Percentiles rank a stretch among this genome's conserved stretches.
phyloP scores from a whole-genome alignment of 495 filamentous ascomycete species.

The Aspergillus indologenus region DNA sequence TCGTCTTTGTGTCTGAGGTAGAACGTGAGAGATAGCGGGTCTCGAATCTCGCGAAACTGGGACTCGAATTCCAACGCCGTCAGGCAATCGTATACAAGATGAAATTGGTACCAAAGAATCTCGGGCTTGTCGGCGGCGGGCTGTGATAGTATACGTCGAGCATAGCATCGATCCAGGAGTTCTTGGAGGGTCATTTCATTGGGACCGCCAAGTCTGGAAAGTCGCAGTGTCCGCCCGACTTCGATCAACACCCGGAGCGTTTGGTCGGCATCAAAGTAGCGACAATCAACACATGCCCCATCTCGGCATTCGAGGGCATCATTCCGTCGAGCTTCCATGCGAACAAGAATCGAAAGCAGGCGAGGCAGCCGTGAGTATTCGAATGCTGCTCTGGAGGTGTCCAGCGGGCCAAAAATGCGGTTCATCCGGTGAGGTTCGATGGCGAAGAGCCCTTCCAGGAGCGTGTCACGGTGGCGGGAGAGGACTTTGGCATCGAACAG shows the following conservation, averaged over 20 bases:
- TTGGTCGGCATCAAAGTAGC: background rate
- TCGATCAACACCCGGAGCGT: background rate
- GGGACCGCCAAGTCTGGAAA: background rate
- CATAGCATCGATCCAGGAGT: background rate
- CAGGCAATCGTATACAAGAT: background rate
- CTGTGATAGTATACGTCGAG: background rate
- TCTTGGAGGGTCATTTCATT: background rate
- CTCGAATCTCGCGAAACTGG: background rate
- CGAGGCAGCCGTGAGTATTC: conserved; percentile 1
- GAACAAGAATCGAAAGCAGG: background rate
- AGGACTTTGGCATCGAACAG: background rate
- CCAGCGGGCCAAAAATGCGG: background rate
- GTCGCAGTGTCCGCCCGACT: background rate
- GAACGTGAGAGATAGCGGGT: background rate
- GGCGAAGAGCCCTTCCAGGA: conserved; percentile 3
- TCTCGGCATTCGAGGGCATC: background rate
- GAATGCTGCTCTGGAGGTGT: background rate
- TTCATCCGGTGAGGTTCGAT: background rate
- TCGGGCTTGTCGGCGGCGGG: background rate
- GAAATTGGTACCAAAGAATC: background rate
- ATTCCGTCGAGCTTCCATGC: background rate
- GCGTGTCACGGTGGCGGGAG: background rate
- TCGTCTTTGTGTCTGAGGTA: background rate
- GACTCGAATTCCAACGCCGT: background rate
- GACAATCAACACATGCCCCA: background rate